phyloP scores from a whole-genome alignment of 257 asterid genomes.

The Fraxinus cuspidata region DNA sequence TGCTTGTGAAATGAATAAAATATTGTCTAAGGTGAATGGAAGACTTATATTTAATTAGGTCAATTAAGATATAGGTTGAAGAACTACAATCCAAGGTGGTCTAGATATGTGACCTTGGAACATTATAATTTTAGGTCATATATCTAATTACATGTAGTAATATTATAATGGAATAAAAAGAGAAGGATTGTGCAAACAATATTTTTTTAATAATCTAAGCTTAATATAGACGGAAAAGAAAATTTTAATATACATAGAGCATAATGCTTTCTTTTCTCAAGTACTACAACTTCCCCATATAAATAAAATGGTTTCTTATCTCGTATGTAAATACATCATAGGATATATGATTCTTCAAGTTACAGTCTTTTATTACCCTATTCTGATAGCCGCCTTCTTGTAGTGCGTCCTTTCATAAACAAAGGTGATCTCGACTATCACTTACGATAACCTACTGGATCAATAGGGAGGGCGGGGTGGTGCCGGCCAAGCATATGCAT shows the following conservation, averaged over 20 bases:
- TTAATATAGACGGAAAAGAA: no score
- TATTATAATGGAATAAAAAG: neutral
- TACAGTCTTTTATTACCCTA: no score
- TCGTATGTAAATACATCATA: no score
- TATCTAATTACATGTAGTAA: no score
- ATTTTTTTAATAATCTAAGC: no score
- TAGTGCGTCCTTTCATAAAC: neutral
- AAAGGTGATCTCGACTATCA: neutral
- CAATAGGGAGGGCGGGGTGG: neutral
- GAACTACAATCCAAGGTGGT: no score
- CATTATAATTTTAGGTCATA: no score
- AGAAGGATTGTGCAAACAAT: neutral
- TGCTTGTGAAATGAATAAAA: neutral
- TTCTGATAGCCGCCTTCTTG: no score
- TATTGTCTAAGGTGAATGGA: neutral
- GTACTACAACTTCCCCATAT: neutral
- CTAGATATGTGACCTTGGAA: no score
- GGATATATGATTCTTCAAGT: no score
- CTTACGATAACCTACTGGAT: neutral
- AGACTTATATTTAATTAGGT: no score
- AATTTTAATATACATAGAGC: neutral
- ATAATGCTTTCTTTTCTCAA: neutral
- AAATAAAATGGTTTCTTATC: neutral
- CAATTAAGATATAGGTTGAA: no score
- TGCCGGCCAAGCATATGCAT: conserved; percentile 6